Conservation (phyloP, 1,139 yeast genomes). For the Debaryomycetaceae sp. region DNA sequence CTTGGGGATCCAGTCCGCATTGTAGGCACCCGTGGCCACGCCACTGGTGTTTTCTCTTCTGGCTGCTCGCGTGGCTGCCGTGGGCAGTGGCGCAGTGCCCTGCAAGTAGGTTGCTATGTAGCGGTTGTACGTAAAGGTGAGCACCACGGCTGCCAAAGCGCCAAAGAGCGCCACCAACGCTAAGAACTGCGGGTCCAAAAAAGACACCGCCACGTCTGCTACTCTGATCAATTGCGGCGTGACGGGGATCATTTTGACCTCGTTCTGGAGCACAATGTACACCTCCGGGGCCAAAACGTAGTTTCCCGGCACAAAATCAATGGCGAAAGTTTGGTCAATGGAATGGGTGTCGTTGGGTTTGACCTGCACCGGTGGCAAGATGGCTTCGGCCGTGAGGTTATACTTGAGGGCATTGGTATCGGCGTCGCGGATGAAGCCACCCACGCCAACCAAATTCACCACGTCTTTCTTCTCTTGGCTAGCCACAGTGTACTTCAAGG, state of each 20-base stretch:
- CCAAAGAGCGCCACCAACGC: conserved; percentile 53
- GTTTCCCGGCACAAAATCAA: conserved; percentile 54
- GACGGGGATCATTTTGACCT: conserved; percentile 54
- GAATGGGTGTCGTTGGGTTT: conserved; percentile 47
- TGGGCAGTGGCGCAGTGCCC: conserved; percentile 32
- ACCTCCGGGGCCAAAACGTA: conserved; percentile 61
- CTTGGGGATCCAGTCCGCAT: conserved; percentile 29
- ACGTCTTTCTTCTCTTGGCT: conserved; percentile 55
- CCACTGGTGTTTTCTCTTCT: conserved; percentile 26
- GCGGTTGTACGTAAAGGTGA: conserved; percentile 42
- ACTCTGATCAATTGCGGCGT: conserved; percentile 56
- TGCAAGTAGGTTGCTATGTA: conserved; percentile 42
- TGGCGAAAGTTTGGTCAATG: conserved; percentile 44
- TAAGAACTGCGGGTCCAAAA: conserved; percentile 70
- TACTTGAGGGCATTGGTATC: conserved; percentile 46
- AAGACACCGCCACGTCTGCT: conserved; percentile 62
- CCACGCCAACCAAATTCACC: conserved; percentile 61
- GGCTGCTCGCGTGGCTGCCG: conserved; percentile 17
- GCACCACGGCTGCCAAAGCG: conserved; percentile 41
- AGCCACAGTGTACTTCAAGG: conserved; percentile 49
- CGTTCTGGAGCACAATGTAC: conserved; percentile 48
- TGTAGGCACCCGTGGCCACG: conserved; percentile 17
- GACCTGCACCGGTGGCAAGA: conserved; percentile 55
- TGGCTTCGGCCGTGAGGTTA: conserved; percentile 60
- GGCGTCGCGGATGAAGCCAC: conserved; percentile 65